Evolutionary conservation across 192 early-diverging fungal species (phyloP), one percentile per base, ranked within the genome.

Genomic region (Piromyces finnis): DNA sequence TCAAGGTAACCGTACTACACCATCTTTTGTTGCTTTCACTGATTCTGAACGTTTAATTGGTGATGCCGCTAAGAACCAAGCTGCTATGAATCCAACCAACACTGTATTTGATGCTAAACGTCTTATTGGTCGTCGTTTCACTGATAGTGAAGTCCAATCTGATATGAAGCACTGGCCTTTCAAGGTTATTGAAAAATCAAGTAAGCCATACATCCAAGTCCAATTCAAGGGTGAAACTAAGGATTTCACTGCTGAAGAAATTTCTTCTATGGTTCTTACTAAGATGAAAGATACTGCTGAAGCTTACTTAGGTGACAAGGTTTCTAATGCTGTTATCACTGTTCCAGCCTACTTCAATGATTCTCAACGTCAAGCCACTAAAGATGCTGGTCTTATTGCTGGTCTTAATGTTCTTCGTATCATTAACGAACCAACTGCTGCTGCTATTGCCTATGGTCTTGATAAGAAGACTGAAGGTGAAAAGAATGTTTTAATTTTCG

Each of bases 111-210:
- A 37, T 14, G 36, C 36, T 37, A 37, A 37, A 37, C 36, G 36
- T 37, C 36, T 37, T 37, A 37, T 37, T 37, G 36, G 36, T 37
- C 36, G 95, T 84, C 90, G 92, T 77, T 97, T 96, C 87, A 89
- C 86, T 77, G 95, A 97, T 85, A 80, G 87, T 82, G 97, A 97
- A 87, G 97, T 99, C 79, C 95, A 99, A 91, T 91, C 93, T 80
- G 97, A 99, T 88, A 99, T 99, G 95, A 97, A 97, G 93, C 95
- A 96, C 92, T 97, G 93, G 93, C 93, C 95, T 78, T 99, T 97
- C 94, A 97, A 95, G 89, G 90, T 99, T 85, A 84, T 97, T 84
- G 87, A 92, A 84, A 93, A 95, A 88, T 92, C 88, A 68, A 84
- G 87, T 87, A 97, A 97, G 91, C 96, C 96, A 79, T 85, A 90